Evolutionary conservation across 2,329 filamentous ascomycete species (phyloP).

Genomic region (Monilinia vaccinii-corymbosi): DNA sequence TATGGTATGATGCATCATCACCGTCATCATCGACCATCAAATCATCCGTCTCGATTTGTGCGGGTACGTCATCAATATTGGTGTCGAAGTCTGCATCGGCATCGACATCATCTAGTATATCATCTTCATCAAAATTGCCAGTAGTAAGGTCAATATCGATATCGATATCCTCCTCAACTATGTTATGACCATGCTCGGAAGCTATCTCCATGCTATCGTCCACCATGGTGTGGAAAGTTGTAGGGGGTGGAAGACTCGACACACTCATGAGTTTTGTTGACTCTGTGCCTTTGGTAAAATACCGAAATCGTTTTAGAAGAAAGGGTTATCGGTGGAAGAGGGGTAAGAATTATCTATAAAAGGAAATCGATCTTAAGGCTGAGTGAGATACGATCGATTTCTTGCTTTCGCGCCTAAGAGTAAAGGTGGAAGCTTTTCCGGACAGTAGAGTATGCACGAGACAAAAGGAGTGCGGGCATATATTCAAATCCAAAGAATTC

Average conservation of each 20-base stretch:
- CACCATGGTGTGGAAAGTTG: slow-evolving; percentile 21
- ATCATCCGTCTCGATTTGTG: slow-evolving; percentile 33
- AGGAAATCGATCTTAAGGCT: neutral
- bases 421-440: neutral
- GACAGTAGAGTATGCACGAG: neutral
- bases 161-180: slow-evolving; percentile 42
- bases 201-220: slow-evolving; percentile 47
- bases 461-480: neutral
- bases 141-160: slow-evolving; percentile 48
- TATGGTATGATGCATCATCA: slow-evolving; percentile 32
- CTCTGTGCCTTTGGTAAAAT: neutral
- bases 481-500: neutral
- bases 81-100: slow-evolving; percentile 28
- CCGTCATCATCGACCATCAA: slow-evolving; percentile 36
- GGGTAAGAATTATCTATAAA: neutral
- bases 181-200: slow-evolving; percentile 34
- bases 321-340: neutral
- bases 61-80: slow-evolving; percentile 2
- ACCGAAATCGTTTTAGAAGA: neutral
- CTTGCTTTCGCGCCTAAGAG: neutral
- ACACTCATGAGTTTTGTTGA: slow-evolving; percentile 2
- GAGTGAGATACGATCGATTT: neutral
- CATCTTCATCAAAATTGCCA: slow-evolving; percentile 40
- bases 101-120: slow-evolving; percentile 44
- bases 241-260: slow-evolving; percentile 2